A percentile compares a stretch with the other conserved stretches of the same genome.
These are phyloP conservation scores for Boletus speciosus DNA, from an alignment of 768 basidiomycete genomes.

Conservation along the genomic window DNA sequence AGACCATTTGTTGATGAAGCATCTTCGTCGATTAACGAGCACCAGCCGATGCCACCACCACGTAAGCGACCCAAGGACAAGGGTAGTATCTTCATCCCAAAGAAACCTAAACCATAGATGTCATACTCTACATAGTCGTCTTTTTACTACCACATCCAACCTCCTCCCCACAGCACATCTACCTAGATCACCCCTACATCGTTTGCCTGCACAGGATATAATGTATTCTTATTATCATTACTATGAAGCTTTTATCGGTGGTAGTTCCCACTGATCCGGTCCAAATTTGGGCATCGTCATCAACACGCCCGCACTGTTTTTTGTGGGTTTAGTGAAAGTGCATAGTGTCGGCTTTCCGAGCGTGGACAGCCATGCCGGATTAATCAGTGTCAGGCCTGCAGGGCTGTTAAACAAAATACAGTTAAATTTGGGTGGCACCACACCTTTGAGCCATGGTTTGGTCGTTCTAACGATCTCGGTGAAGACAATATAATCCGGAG, in stretches of 20 bases:
- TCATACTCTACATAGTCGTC: not conserved
- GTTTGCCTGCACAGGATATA: constrained; percentile 6
- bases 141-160: not conserved
- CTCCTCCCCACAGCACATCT: not conserved
- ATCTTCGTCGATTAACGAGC: constrained; percentile 17
- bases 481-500: constrained; percentile 86
- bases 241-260: constrained; percentile 42
- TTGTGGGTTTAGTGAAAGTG: constrained; percentile 83
- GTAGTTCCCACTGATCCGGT: constrained; percentile 82
- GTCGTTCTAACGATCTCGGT: constrained; percentile 78
- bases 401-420: not conserved
- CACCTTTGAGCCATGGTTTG: constrained; percentile 80
- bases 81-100: constrained; percentile 59
- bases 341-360: constrained; percentile 80
- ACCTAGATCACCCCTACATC: constrained; percentile 9
- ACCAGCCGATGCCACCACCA: constrained; percentile 27
- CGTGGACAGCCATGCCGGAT: constrained; percentile 81
- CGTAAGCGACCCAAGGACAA: constrained; percentile 33
- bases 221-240: constrained; percentile 21
- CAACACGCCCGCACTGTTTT: constrained; percentile 60
- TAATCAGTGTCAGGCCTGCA: constrained; percentile 77
- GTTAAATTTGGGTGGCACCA: not conserved
- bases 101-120: constrained; percentile 38
- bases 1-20: constrained; percentile 17
- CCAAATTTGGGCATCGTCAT: constrained; percentile 86